Percentiles rank a stretch among this genome's conserved stretches.
Evolutionary conservation across 129 eudicot genomes (phyloP).

Genomic region (Pulicaria dysenterica): DNA sequence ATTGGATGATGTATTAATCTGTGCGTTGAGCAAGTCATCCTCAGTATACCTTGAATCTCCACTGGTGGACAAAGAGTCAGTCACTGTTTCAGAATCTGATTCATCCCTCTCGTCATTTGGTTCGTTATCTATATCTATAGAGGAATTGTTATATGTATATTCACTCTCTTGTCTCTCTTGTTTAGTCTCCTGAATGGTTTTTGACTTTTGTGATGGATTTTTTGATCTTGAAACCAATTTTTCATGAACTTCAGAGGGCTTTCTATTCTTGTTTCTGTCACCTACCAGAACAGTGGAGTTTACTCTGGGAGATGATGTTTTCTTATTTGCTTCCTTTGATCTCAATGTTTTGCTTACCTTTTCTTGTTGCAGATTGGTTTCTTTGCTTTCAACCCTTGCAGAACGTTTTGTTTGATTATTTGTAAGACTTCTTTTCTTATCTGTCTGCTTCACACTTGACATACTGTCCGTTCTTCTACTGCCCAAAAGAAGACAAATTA

Average conservation of each 20-base stretch:
- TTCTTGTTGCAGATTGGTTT: slow-evolving; percentile 46
- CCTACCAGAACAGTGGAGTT: slow-evolving; percentile 37
- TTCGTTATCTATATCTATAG: slow-evolving; percentile 44
- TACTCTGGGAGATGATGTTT: slow-evolving; percentile 35
- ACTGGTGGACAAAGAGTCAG: slow-evolving; percentile 75
- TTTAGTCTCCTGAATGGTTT: slow-evolving; percentile 1
- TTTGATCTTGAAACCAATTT: slow-evolving; percentile 23
- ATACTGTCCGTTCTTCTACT: slow-evolving; percentile 31
- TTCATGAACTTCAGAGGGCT: slow-evolving; percentile 54
- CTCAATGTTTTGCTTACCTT: slow-evolving; percentile 41
- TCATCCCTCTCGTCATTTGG: slow-evolving; percentile 53
- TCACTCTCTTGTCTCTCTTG: slow-evolving; percentile 50
- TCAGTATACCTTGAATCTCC: slow-evolving; percentile 69
- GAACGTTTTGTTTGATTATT: slow-evolving; percentile 47
- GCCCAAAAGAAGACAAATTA: slow-evolving; percentile 21
- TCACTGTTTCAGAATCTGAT: slow-evolving; percentile 75
- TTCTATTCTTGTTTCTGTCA: slow-evolving; percentile 46
- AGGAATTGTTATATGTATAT: slow-evolving; percentile 12
- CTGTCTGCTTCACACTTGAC: slow-evolving; percentile 61
- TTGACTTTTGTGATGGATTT: no score
- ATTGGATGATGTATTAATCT: slow-evolving; percentile 31
- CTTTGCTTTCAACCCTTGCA: slow-evolving; percentile 50
- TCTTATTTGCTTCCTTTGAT: slow-evolving; percentile 45
- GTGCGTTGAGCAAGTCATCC: slow-evolving; percentile 43
- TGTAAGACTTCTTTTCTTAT: slow-evolving; percentile 49